phyloP scores from a whole-genome alignment of 192 early-diverging fungal species.

The Linderina pennispora region DNA sequence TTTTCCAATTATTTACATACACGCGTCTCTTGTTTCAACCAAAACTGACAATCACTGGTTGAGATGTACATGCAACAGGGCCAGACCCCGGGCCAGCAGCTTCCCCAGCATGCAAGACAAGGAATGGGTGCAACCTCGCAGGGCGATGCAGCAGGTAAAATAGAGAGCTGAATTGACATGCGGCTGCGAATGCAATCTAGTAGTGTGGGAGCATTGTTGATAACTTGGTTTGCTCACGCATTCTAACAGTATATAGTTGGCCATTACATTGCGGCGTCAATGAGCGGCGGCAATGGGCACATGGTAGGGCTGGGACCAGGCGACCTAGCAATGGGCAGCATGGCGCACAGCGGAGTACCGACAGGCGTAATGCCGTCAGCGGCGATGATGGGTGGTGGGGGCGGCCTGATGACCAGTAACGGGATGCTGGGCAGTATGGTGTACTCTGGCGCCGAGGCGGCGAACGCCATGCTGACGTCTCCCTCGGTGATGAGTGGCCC shows the following conservation, averaged over 20 bases:
- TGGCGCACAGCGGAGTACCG: slow-evolving; percentile 5
- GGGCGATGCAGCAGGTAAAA: slow-evolving; percentile 35
- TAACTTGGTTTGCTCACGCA: slow-evolving; percentile 4
- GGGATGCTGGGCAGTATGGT: slow-evolving; percentile 41
- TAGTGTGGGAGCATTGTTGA: too few species aligned
- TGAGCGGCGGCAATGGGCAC: slow-evolving; percentile 39
- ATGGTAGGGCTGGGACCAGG: slow-evolving; percentile 30
- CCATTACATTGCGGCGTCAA: slow-evolving; percentile 28
- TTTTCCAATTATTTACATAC: too few species aligned
- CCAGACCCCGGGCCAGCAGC: slow-evolving; percentile 43
- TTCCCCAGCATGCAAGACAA: slow-evolving; percentile 29
- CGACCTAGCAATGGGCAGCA: slow-evolving; percentile 21
- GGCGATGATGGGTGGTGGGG: slow-evolving; percentile 39
- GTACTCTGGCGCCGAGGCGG: slow-evolving; percentile 29
- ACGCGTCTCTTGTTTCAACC: too few species aligned
- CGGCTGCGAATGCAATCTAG: too few species aligned
- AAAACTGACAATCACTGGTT: too few species aligned
- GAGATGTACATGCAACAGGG: slow-evolving; percentile 45
- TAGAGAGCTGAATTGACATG: too few species aligned
- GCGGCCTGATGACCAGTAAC: slow-evolving; percentile 9
- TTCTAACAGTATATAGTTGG: too few species aligned
- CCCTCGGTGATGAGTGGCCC: slow-evolving; percentile 41
- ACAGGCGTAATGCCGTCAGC: slow-evolving; percentile 32
- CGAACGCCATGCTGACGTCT: slow-evolving; percentile 41
- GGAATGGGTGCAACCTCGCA: slow-evolving; percentile 33